Percentiles rank a stretch among this genome's conserved stretches.
phyloP scores from a whole-genome alignment of 768 basidiomycete species.

The Strobilomyces dryophilus region DNA sequence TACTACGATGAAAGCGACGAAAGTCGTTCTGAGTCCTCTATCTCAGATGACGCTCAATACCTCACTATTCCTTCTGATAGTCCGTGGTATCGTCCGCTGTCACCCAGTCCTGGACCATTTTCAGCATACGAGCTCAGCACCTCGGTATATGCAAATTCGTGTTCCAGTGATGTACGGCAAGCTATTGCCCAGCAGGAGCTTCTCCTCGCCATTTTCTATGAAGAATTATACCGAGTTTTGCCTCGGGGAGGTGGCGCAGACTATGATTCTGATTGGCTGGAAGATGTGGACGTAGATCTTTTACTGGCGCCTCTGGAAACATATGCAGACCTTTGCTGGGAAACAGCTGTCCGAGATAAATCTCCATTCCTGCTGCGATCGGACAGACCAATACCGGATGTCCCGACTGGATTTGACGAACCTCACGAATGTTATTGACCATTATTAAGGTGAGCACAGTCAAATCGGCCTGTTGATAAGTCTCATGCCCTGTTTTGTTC shows the following conservation, averaged over 20 bases:
- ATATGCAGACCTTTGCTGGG: slow-evolving; percentile 30
- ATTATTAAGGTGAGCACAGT: slow-evolving; percentile 4
- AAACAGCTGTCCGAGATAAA: slow-evolving; percentile 23
- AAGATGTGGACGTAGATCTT: slow-evolving; percentile 26
- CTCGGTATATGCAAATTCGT: slow-evolving; percentile 22
- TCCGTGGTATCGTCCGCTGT: slow-evolving; percentile 35
- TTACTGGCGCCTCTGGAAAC: slow-evolving; percentile 25
- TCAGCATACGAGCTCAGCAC: slow-evolving; percentile 17
- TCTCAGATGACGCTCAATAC: slow-evolving; percentile 34
- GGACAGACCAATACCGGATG: slow-evolving; percentile 22
- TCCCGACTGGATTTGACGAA: slow-evolving; percentile 29
- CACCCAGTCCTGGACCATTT: slow-evolving; percentile 25
- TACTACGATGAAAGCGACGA: slow-evolving; percentile 22
- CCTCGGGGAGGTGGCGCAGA: slow-evolving; percentile 6
- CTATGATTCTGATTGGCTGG: slow-evolving; percentile 27
- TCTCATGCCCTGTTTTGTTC: not conserved
- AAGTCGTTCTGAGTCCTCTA: slow-evolving; percentile 13
- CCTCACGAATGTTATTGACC: slow-evolving; percentile 12
- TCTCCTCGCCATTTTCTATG: slow-evolving; percentile 30
- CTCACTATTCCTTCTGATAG: slow-evolving; percentile 37
- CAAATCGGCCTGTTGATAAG: not conserved
- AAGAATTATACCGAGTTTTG: slow-evolving; percentile 25
- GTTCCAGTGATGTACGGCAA: slow-evolving; percentile 31
- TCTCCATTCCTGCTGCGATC: not conserved
- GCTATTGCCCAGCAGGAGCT: slow-evolving; percentile 31